Conservation (phyloP, 176 grass and related monocot species). For the Hordeum vulgare region MorexV3_pseudomolecules_assembly NC_058518.1:359448481-359448980, state of each 20-base stretch:
- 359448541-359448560: no score
- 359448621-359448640: no score
- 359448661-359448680: background rate
- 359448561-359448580: no score
- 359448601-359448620: no score
- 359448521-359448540: no score
- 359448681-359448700: background rate
- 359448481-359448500: no score
- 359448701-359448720: background rate
- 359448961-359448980: background rate
- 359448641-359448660: no score
- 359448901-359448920: background rate
- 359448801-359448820: background rate
- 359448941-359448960: background rate
- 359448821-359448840: background rate
- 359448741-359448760: background rate
- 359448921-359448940: background rate
- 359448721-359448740: background rate
- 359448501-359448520: no score
- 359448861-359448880: background rate
- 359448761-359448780: background rate
- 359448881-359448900: background rate
- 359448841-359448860: background rate
- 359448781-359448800: background rate
- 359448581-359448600: no score